Evolutionary conservation across 345 rosid species (phyloP).

Genomic region (Acer negundo): DNA sequence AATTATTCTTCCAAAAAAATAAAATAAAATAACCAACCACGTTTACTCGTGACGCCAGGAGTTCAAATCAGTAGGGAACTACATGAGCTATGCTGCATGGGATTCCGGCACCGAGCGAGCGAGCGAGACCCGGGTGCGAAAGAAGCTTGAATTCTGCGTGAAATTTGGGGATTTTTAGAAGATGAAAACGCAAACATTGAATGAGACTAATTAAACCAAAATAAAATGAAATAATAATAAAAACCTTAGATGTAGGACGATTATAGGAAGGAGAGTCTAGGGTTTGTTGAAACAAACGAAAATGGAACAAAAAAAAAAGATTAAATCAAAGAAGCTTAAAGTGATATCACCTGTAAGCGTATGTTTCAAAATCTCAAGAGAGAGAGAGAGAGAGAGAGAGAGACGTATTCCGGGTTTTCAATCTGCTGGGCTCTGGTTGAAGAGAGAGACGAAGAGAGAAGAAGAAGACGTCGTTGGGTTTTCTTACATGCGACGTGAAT

Average conservation of each 20-base stretch:
- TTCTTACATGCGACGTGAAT: no score
- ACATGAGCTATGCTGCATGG: slow-evolving; percentile 27
- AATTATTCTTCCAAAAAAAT: background rate
- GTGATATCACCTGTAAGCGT: no score
- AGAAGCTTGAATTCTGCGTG: slow-evolving; percentile 44
- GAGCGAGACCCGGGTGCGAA: slow-evolving; percentile 23
- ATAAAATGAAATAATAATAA: background rate
- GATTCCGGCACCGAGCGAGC: slow-evolving; percentile 32
- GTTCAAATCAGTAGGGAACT: slow-evolving; percentile 25
- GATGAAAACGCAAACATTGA: background rate
- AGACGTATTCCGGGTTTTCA: no score
- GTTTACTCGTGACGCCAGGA: slow-evolving; percentile 23
- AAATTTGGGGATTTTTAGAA: background rate
- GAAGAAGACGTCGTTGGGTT: no score
- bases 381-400: no score
- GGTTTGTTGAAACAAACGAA: slow-evolving; percentile 46
- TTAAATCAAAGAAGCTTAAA: no score
- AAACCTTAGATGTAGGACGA: slow-evolving; percentile 26
- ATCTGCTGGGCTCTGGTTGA: no score
- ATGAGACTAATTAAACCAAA: no score
- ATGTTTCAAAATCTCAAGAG: no score
- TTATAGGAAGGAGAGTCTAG: slow-evolving; percentile 41
- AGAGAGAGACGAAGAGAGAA: no score
- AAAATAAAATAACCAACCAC: slow-evolving; percentile 36
- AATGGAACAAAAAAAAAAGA: no score